phyloP scores from a whole-genome alignment of 176 grass and related monocot species.

The Carex scoparia region DNA sequence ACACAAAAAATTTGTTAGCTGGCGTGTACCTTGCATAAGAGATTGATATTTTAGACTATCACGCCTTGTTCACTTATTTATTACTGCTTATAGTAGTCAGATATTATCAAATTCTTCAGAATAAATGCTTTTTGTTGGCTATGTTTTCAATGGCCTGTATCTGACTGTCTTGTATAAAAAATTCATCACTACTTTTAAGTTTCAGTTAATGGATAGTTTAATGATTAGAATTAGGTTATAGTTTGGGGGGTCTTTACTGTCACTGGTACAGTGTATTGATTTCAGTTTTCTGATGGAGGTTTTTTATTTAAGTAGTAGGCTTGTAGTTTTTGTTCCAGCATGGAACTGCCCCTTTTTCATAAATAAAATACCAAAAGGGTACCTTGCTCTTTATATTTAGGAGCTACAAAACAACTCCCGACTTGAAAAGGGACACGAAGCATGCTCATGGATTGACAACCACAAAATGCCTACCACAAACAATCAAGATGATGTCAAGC shows the following conservation, averaged over 20 bases:
- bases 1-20: background rate
- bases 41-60: background rate
- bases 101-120: background rate
- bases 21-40: background rate
- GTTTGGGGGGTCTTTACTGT: background rate
- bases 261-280: background rate
- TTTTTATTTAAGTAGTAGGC: background rate
- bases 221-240: background rate
- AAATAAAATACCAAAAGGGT: background rate
- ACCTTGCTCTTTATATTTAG: background rate
- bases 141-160: background rate
- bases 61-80: background rate
- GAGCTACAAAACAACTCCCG: constrained; percentile 29
- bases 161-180: background rate
- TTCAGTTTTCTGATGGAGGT: background rate
- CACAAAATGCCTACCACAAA: constrained; percentile 68
- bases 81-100: background rate
- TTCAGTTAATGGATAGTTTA: background rate
- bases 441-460: constrained; percentile 29
- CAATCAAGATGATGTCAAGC: constrained; percentile 67
- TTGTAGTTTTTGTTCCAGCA: background rate
- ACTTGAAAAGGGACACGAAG: constrained; percentile 44
- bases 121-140: background rate
- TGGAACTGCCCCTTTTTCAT: background rate
- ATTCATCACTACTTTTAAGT: background rate